Base-by-base conservation (phyloP, 2,329 filamentous ascomycete species). In the Hypocreales sp. region DNA sequence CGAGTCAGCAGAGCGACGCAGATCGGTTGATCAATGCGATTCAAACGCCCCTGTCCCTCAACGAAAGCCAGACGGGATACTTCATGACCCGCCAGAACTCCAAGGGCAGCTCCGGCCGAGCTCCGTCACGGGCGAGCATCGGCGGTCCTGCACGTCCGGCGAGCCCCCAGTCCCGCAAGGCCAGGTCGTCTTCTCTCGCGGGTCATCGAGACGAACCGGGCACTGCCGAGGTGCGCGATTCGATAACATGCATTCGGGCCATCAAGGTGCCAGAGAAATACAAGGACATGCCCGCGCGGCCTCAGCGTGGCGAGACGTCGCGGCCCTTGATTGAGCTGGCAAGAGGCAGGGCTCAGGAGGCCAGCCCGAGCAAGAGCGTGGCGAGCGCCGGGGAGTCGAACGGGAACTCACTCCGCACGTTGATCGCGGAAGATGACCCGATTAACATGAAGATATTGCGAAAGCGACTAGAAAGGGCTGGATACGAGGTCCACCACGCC, bases 381-480 rank as follows among this genome's bases (percentile, higher is more conserved):
- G 36, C 38, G 3, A 46, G 41, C 8, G 34, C 23, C 19, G 33
- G 34, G 8, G 40, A 39, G 5, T 37, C 38, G 4, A 35, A 46
- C 4, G 28, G 36, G 9, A 32, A 22, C 8, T 30, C 28, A 20
- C 57, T 83, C 36, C 61, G 66, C 12, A 71, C 92, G 3, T 59
- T 92, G 14, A 71, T 92, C 20, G 84, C 84, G 0, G 84, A 92
- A 44, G 84, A 93, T 38, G 83, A 92, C 40, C 81, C 82, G 0
- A 74, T 92, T 39, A 92, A 92, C 40, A 80, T 80, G 51, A 78
- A 73, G 32, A 80, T 92, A 22, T 56, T 92, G 22, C 70, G 72
- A 41, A 92, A 92, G 42, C 61, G 84, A 9, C 51, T 93, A 4
- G 78, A 90, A 44, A 84, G 79, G 41, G 52, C 72, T 2, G 79